A percentile compares a stretch with the other conserved stretches of the same genome.
phyloP scores from a whole-genome alignment of 371 early-diverging fungal species.

The Spiromyces aspiralis region DNA sequence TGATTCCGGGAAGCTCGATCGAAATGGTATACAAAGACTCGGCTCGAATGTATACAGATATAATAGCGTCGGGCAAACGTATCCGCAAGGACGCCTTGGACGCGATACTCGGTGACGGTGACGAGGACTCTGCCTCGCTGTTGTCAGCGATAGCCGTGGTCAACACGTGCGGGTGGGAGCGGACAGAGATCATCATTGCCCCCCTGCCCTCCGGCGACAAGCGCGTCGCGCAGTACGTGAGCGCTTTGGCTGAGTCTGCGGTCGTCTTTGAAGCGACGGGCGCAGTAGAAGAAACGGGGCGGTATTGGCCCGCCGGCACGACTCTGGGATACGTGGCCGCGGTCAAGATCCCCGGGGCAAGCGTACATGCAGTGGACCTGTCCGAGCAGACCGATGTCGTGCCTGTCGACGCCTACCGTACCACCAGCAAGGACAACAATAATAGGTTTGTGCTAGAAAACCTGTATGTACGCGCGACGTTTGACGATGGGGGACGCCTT shows the following conservation, averaged over 20 bases:
- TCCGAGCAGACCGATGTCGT: constrained; percentile 1
- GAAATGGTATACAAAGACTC: constrained; percentile 80
- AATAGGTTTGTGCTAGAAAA: constrained; percentile 56
- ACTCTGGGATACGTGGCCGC: constrained; percentile 11
- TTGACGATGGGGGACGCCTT: constrained; percentile 58
- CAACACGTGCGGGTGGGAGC: constrained; percentile 68
- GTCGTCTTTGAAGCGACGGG: constrained; percentile 23
- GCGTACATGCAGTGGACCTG: constrained; percentile 2
- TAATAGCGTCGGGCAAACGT: constrained; percentile 7
- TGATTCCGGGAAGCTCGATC: constrained; percentile 85
- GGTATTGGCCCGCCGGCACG: constrained; percentile 1
- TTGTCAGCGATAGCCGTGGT: constrained; percentile 45
- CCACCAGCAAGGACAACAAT: constrained; percentile 21
- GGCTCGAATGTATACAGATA: constrained; percentile 31
- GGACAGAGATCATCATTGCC: constrained; percentile 43
- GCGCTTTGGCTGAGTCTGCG: no score
- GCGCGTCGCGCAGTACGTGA: background rate
- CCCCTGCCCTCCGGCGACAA: background rate
- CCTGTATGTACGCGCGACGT: constrained; percentile 37
- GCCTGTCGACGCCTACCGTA: constrained; percentile 11
- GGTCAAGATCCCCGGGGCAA: constrained; percentile 8
- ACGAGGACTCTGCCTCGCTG: background rate
- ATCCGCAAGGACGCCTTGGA: constrained; percentile 1
- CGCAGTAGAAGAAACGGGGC: constrained; percentile 7
- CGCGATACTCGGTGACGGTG: background rate